These are phyloP conservation scores for Candida parachauliodes DNA, from an alignment of 805 yeast species.

Conservation along the genomic window DNA sequence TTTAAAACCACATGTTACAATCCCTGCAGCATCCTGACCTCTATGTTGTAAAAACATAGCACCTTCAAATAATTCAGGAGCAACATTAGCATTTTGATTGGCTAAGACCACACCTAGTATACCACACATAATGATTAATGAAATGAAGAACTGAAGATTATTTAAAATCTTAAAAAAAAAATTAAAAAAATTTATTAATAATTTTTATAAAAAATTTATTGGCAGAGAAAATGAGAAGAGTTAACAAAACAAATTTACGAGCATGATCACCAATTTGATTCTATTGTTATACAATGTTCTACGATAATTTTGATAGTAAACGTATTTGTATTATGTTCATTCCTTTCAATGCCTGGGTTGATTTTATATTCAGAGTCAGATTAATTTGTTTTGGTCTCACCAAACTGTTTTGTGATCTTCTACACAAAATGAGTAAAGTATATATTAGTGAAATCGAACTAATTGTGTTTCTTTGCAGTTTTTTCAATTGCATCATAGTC, in stretches of 20 bases:
- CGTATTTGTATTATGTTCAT: too few relatives aligned
- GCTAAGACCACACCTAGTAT: conserved; percentile 84
- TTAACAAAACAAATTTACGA: too few relatives aligned
- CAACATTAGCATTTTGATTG: conserved; percentile 67
- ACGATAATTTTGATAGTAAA: too few relatives aligned
- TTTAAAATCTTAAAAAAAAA: conserved; percentile 4
- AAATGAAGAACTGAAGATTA: conserved; percentile 4
- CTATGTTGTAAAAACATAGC: conserved; percentile 91
- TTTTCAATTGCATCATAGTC: background rate
- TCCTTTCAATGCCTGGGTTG: too few relatives aligned
- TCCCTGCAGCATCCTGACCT: conserved; percentile 99
- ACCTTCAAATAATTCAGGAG: conserved; percentile 90
- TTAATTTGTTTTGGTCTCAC: too few relatives aligned
- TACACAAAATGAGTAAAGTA: too few relatives aligned
- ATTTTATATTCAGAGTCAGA: too few relatives aligned
- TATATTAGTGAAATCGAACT: too few relatives aligned
- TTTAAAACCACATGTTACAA: conserved; percentile 88
- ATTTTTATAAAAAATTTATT: conserved; percentile 3
- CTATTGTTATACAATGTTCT: too few relatives aligned
- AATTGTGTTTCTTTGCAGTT: background rate
- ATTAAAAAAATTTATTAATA: background rate
- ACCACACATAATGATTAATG: conserved; percentile 72
- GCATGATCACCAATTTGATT: too few relatives aligned
- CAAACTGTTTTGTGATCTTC: too few relatives aligned
- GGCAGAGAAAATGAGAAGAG: conserved; percentile 4